A percentile compares a stretch with the other conserved stretches of the same genome.
phyloP scores from a whole-genome alignment of 1,139 yeast species.

The Saccharomycopsis hybrid region DNA sequence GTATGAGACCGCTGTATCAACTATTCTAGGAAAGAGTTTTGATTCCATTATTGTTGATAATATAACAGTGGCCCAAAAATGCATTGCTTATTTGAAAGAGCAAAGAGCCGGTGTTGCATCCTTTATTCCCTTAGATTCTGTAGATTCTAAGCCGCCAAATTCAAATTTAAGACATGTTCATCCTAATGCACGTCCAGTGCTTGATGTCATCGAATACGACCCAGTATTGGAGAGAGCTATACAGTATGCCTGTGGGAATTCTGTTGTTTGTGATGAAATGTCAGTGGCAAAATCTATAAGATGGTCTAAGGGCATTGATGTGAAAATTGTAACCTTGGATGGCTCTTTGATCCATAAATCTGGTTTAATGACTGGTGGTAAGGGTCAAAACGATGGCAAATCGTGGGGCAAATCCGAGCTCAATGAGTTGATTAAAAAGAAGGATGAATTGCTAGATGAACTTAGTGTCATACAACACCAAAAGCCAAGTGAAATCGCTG shows the following conservation, averaged over 20 bases:
- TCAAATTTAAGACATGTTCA: constrained; percentile 51
- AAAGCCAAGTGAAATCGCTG: constrained; percentile 50
- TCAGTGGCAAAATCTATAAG: constrained; percentile 64
- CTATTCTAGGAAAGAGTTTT: constrained; percentile 70
- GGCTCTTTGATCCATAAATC: constrained; percentile 83
- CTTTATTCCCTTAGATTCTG: constrained; percentile 81
- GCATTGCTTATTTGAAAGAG: constrained; percentile 77
- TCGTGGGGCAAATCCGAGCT: constrained; percentile 74
- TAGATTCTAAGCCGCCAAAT: constrained; percentile 56
- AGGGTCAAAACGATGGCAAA: constrained; percentile 31
- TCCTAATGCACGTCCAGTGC: constrained; percentile 48
- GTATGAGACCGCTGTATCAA: constrained; percentile 71
- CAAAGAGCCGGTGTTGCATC: constrained; percentile 82
- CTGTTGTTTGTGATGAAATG: constrained; percentile 73
- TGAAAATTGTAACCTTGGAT: constrained; percentile 72
- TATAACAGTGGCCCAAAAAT: constrained; percentile 67
- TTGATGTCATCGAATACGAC: constrained; percentile 68
- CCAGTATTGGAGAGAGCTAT: constrained; percentile 69
- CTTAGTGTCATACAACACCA: constrained; percentile 43
- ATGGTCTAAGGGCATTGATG: constrained; percentile 57
- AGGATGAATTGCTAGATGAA: constrained; percentile 54
- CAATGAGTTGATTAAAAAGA: constrained; percentile 47
- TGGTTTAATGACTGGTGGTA: constrained; percentile 93
- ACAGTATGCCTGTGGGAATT: constrained; percentile 71
- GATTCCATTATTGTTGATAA: constrained; percentile 84